A percentile compares a stretch with the other conserved stretches of the same genome.
Evolutionary conservation across 179 eudicot species (phyloP).

Genomic region (Silene coronaria): DNA sequence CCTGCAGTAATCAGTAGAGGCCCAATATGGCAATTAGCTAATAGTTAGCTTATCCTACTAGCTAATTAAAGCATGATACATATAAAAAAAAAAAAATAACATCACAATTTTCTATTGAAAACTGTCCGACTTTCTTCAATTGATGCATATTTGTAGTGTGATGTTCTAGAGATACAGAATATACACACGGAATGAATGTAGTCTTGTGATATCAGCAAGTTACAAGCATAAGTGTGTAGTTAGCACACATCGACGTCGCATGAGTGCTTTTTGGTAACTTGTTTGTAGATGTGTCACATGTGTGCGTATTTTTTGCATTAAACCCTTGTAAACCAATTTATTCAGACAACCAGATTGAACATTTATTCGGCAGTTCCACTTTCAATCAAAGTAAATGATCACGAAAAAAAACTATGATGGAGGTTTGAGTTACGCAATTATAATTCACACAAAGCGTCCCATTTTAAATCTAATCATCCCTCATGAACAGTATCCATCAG

Average conservation of each 20-base stretch:
- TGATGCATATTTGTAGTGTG: constrained; percentile 3
- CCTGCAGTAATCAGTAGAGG: not conserved
- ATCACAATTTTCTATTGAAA: not conserved
- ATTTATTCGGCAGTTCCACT: not conserved
- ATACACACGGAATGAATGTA: not conserved
- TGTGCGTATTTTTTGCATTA: not conserved
- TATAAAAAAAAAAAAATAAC: not conserved
- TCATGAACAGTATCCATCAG: not conserved
- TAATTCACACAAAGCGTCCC: not conserved
- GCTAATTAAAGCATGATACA: not conserved
- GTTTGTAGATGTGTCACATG: not conserved
- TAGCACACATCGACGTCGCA: not conserved
- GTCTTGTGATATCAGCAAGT: constrained; percentile 1
- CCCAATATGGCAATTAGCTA: not conserved
- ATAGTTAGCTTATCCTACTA: not conserved
- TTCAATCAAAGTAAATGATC: not conserved
- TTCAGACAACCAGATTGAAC: not conserved
- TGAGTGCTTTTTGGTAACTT: not conserved
- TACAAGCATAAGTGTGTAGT: not conserved
- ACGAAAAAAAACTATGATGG: not conserved
- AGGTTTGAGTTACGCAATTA: not conserved
- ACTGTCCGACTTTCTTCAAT: not conserved
- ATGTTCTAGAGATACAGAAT: not conserved
- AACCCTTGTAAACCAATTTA: not conserved
- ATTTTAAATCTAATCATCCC: not conserved